Evolutionary conservation across 2,329 filamentous ascomycete species (phyloP).

Genomic region (Ampelomyces quisqualis): DNA sequence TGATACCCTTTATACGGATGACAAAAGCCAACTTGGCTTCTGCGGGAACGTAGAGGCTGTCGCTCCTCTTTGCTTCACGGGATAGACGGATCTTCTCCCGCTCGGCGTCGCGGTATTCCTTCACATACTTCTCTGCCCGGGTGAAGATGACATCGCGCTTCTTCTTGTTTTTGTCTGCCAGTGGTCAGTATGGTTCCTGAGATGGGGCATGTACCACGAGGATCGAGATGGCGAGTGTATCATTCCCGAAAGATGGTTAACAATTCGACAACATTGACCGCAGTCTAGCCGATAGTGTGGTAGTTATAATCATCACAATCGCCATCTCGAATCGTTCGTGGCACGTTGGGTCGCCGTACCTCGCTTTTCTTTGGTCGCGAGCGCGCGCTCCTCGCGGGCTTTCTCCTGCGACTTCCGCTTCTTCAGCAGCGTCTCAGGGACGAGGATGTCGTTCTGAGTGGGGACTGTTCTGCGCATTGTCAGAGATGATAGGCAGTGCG

Average conservation of each 20-base stretch:
- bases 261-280: constrained; percentile 95
- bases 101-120: constrained; percentile 98
- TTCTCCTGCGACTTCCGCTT: constrained; percentile 99
- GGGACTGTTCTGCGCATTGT: constrained; percentile 72
- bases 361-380: constrained; percentile 84
- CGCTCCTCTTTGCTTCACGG: constrained; percentile 86
- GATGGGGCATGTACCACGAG: constrained; percentile 16
- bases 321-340: constrained; percentile 23
- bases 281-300: constrained; percentile 85
- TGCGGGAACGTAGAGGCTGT: constrained; percentile 89
- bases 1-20: constrained; percentile 99
- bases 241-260: constrained; percentile 99
- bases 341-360: constrained; percentile 60
- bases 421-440: constrained; percentile 99
- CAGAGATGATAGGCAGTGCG: constrained; percentile 5
- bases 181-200: constrained; percentile 37
- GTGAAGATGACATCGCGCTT: constrained; percentile 99
- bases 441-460: constrained; percentile 91
- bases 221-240: constrained; percentile 47
- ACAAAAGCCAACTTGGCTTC: constrained; percentile 98
- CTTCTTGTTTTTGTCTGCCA: constrained; percentile 86
- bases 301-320: constrained; percentile 80
- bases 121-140: constrained; percentile 99
- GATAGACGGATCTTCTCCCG: constrained; percentile 95
- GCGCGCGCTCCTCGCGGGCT: constrained; percentile 84